These are phyloP conservation scores for Stropharia rugosoannulata DNA, from an alignment of 768 basidiomycete genomes.

Conservation along the genomic window DNA sequence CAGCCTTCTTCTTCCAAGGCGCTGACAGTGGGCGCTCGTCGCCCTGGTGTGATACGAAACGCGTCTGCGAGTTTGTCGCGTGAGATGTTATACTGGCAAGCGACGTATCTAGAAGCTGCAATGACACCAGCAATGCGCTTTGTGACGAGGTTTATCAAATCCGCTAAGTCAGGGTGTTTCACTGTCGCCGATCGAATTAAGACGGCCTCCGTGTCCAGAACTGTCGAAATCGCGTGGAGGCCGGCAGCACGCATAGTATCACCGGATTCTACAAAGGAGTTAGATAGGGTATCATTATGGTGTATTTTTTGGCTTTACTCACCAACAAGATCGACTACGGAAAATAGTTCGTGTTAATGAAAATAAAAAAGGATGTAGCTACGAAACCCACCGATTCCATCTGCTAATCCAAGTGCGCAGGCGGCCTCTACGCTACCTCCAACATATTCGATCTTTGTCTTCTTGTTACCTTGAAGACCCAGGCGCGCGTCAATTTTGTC, in stretches of 20 bases:
- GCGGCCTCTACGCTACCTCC: constrained; percentile 99
- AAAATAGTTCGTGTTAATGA: constrained; percentile 5
- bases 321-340: constrained; percentile 92
- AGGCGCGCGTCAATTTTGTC: constrained; percentile 55
- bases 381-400: constrained; percentile 81
- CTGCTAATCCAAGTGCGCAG: constrained; percentile 92
- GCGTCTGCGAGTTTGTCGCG: constrained; percentile 63
- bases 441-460: constrained; percentile 90
- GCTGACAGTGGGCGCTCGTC: constrained; percentile 85
- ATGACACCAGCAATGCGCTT: constrained; percentile 90
- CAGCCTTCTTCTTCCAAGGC: constrained; percentile 81
- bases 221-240: constrained; percentile 86
- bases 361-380: neutral
- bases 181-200: constrained; percentile 78
- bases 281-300: neutral
- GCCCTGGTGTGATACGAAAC: constrained; percentile 78
- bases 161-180: constrained; percentile 60
- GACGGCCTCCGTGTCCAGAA: constrained; percentile 84
- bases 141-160: constrained; percentile 77
- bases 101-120: constrained; percentile 81
- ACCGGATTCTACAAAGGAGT: constrained; percentile 73
- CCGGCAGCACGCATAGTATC: constrained; percentile 99
- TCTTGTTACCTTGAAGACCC: constrained; percentile 45
- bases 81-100: constrained; percentile 91
- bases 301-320: constrained; percentile 23